A percentile compares a stretch with the other conserved stretches of the same genome.
phyloP scores from a whole-genome alignment of 768 basidiomycete species.

The Amanita pseudoporphyria region DNA sequence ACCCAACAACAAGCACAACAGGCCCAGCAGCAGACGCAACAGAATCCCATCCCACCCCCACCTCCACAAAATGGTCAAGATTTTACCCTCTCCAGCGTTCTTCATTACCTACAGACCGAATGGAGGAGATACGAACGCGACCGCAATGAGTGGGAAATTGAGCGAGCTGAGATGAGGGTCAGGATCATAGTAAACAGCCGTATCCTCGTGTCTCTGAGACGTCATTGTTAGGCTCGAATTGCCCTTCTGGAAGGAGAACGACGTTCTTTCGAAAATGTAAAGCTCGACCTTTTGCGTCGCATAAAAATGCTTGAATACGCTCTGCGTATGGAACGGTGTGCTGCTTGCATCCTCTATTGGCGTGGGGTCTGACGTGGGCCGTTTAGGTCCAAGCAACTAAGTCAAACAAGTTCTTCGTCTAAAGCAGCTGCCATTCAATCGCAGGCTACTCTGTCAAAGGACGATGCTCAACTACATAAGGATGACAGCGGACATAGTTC shows the following conservation, averaged over 20 bases:
- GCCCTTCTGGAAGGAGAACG: constrained; percentile 96
- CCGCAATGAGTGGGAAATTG: constrained; percentile 99
- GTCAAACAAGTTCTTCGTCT: constrained; percentile 51
- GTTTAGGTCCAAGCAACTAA: constrained; percentile 71
- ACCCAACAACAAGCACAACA: constrained; percentile 50
- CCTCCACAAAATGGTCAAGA: constrained; percentile 85
- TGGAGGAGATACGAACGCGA: constrained; percentile 98
- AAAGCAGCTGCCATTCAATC: constrained; percentile 59
- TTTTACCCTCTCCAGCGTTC: constrained; percentile 85
- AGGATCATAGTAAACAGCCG: constrained; percentile 24
- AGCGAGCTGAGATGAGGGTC: constrained; percentile 97
- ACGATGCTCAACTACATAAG: constrained; percentile 64
- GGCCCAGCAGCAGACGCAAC: constrained; percentile 44
- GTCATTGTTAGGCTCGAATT: constrained; percentile 70
- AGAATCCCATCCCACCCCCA: constrained; percentile 55
- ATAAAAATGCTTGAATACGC: constrained; percentile 99
- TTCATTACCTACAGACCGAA: constrained; percentile 97
- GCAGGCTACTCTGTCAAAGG: constrained; percentile 47
- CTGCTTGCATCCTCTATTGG: constrained; percentile 14
- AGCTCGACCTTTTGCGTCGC: constrained; percentile 89
- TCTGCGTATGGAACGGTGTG: constrained; percentile 88
- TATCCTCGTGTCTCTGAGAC: constrained; percentile 22
- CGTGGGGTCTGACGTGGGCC: constrained; percentile 26
- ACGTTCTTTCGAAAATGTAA: constrained; percentile 93
- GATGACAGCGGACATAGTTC: constrained; percentile 77